Percentiles rank a stretch among this genome's conserved stretches.
Conservation (phyloP, 768 basidiomycete species). For the Macrocybe gigantea region DNA sequence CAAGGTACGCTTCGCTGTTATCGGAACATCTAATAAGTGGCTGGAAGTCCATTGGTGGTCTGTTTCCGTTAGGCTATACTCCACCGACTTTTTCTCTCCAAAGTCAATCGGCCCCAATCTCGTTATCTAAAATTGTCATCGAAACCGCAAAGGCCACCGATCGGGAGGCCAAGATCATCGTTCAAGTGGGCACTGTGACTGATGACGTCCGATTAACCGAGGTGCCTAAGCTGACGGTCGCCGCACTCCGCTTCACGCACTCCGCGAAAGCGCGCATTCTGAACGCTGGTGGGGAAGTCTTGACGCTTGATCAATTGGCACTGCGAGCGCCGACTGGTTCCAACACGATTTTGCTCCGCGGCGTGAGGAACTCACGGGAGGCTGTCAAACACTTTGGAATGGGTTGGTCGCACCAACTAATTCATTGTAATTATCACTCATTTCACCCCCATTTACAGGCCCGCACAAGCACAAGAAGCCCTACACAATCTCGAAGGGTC, state of each 20-base stretch:
- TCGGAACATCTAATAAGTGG: background rate
- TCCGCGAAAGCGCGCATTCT: conserved; percentile 92
- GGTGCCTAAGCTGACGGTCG: conserved; percentile 87
- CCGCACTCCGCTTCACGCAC: conserved; percentile 92
- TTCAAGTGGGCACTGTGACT: conserved; percentile 87
- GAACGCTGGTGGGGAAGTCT: conserved; percentile 88
- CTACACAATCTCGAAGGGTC: conserved; percentile 90
- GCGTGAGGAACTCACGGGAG: conserved; percentile 90
- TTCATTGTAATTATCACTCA: background rate
- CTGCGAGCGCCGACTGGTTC: conserved; percentile 89
- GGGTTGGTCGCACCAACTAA: conserved; percentile 37
- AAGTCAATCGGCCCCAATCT: conserved; percentile 97
- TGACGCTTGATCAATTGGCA: conserved; percentile 97
- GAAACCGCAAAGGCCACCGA: conserved; percentile 68
- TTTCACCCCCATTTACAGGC: conserved; percentile 26
- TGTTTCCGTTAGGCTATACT: conserved; percentile 66
- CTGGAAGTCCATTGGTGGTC: conserved; percentile 15
- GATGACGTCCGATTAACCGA: conserved; percentile 87
- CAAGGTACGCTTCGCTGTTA: conserved; percentile 48
- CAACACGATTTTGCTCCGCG: conserved; percentile 91
- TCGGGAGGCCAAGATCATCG: conserved; percentile 76
- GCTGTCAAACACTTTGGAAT: conserved; percentile 98
- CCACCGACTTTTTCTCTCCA: conserved; percentile 94
- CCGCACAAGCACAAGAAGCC: conserved; percentile 99
- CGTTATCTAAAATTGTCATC: conserved; percentile 86